phyloP scores from a whole-genome alignment of 345 rosid genomes.

The Combretum micranthum region DNA sequence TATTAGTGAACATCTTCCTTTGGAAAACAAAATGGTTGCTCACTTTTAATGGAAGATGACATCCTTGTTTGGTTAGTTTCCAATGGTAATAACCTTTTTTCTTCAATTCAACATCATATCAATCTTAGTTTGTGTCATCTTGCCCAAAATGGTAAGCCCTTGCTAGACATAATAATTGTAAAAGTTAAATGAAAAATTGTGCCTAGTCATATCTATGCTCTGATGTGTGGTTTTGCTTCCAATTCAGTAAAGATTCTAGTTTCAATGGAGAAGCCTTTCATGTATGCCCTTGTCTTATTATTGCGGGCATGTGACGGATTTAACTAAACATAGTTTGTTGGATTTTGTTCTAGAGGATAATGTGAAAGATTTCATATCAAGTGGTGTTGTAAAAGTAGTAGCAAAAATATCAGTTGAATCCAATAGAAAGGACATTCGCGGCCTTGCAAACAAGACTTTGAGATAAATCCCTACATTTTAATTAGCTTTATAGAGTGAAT shows the following conservation, averaged over 20 bases:
- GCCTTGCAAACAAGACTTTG: slow-evolving; percentile 76
- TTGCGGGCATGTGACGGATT: no score
- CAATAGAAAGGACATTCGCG: slow-evolving; percentile 79
- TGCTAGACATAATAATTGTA: no score
- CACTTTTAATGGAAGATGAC: slow-evolving; percentile 74
- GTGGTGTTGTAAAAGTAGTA: slow-evolving; percentile 58
- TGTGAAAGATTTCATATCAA: slow-evolving; percentile 45
- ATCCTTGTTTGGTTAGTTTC: slow-evolving; percentile 72
- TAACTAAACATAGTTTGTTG: no score
- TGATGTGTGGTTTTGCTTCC: no score
- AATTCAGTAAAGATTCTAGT: no score
- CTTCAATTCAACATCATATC: slow-evolving; percentile 68
- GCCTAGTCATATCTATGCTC: no score
- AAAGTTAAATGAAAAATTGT: no score
- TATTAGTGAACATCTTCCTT: slow-evolving; percentile 8
- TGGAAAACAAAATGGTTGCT: slow-evolving; percentile 71
- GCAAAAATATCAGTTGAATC: slow-evolving; percentile 65
- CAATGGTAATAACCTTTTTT: slow-evolving; percentile 38
- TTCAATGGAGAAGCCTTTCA: no score
- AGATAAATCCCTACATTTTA: slow-evolving; percentile 39
- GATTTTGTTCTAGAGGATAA: slow-evolving; percentile 50
- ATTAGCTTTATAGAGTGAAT: slow-evolving; percentile 10
- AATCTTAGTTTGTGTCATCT: slow-evolving; percentile 93
- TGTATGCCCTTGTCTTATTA: no score
- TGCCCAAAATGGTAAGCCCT: slow-evolving; percentile 73